A percentile compares a stretch with the other conserved stretches of the same genome.
Conservation (phyloP, 768 basidiomycete species). For the Lentinula guzmanii region DNA sequence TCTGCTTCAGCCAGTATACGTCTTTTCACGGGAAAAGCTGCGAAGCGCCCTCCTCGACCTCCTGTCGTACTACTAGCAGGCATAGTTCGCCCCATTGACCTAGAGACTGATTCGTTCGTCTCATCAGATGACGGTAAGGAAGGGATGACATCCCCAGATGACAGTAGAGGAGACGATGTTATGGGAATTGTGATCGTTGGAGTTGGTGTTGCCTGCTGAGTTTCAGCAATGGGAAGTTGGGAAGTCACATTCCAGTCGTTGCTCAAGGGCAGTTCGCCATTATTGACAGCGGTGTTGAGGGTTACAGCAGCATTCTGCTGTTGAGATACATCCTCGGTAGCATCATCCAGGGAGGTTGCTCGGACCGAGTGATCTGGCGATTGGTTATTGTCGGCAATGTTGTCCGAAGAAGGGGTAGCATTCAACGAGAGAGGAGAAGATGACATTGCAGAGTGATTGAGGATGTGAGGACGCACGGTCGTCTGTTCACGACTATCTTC, state of each 20-base stretch:
- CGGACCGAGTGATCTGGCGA: too few species aligned
- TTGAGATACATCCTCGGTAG: too few species aligned
- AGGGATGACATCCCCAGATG: neutral
- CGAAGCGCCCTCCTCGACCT: constrained; percentile 44
- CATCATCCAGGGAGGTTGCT: too few species aligned
- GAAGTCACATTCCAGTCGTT: neutral
- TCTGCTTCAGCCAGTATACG: constrained; percentile 18
- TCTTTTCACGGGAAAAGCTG: constrained; percentile 59
- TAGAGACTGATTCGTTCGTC: neutral
- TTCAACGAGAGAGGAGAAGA: neutral
- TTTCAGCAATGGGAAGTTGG: neutral
- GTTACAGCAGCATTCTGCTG: too few species aligned
- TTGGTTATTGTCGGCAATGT: too few species aligned
- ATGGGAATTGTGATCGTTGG: neutral
- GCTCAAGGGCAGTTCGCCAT: too few species aligned
- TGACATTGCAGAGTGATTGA: constrained; percentile 5
- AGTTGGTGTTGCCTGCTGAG: neutral
- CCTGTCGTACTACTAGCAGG: constrained; percentile 23
- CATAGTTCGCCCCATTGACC: neutral
- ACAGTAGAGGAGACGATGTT: neutral
- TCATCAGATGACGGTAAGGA: neutral
- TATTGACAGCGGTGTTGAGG: too few species aligned
- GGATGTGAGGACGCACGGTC: constrained; percentile 7
- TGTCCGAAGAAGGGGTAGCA: too few species aligned
- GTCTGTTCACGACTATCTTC: neutral